Conservation (phyloP, 164 flowering plant genomes). For the Magnolia changhungtana region DNA sequence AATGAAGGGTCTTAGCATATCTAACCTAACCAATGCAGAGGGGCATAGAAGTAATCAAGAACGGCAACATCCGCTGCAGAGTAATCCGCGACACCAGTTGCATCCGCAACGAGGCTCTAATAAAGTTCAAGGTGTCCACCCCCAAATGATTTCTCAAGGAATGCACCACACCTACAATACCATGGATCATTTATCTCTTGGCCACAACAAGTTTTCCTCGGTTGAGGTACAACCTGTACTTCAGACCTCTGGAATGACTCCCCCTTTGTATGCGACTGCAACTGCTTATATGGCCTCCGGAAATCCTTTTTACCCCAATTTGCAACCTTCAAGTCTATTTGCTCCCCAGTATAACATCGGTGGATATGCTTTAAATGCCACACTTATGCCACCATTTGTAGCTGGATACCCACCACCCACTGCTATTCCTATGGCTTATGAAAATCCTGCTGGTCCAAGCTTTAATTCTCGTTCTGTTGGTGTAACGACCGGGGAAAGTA, state of each 20-base stretch:
- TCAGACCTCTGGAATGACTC: slow-evolving; percentile 46
- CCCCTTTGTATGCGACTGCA: slow-evolving; percentile 60
- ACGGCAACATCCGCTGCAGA: slow-evolving; percentile 21
- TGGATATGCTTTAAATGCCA: slow-evolving; percentile 55
- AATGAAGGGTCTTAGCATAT: slow-evolving; percentile 29
- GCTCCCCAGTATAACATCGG: slow-evolving; percentile 54
- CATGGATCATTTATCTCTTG: slow-evolving; percentile 31
- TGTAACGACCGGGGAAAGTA: slow-evolving; percentile 33
- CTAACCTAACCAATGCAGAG: slow-evolving; percentile 20
- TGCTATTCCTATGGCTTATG: slow-evolving; percentile 48
- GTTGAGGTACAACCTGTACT: slow-evolving; percentile 43
- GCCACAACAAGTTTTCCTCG: slow-evolving; percentile 31
- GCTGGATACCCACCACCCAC: slow-evolving; percentile 54
- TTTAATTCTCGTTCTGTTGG: slow-evolving; percentile 32
- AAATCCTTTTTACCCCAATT: slow-evolving; percentile 51
- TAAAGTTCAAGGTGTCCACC: background rate
- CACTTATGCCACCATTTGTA: slow-evolving; percentile 48
- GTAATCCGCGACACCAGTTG: slow-evolving; percentile 17
- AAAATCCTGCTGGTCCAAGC: slow-evolving; percentile 38
- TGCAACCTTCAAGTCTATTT: slow-evolving; percentile 49
- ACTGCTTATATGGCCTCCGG: slow-evolving; percentile 66
- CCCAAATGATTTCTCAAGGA: background rate
- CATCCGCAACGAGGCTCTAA: slow-evolving; percentile 20
- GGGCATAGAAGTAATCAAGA: slow-evolving; percentile 22
- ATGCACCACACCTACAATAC: slow-evolving; percentile 9